These are phyloP conservation scores for Cadophora sp. DNA, from an alignment of 2,329 filamentous ascomycete species.

Conservation along the genomic window DNA sequence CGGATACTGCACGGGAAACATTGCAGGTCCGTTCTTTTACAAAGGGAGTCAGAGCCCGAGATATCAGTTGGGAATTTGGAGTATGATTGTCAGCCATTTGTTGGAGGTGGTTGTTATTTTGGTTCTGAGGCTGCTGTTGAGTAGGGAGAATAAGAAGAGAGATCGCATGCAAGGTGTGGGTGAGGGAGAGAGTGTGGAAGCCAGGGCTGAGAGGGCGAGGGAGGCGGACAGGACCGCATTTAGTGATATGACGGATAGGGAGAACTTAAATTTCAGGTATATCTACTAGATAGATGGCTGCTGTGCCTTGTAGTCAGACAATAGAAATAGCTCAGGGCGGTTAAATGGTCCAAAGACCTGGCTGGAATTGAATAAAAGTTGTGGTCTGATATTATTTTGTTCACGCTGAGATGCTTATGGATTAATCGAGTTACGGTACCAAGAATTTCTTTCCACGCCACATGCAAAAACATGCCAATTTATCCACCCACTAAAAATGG, in stretches of 20 bases:
- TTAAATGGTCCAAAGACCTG: too few species aligned
- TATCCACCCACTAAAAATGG: too few species aligned
- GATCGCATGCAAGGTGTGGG: slow-evolving; percentile 29
- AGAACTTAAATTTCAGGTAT: slow-evolving; percentile 39
- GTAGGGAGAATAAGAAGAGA: slow-evolving; percentile 46
- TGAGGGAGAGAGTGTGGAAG: slow-evolving; percentile 11
- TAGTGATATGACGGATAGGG: slow-evolving; percentile 37
- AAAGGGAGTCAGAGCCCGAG: slow-evolving; percentile 59
- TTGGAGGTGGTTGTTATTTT: slow-evolving; percentile 45
- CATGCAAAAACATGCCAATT: too few species aligned
- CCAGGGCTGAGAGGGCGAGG: slow-evolving; percentile 15
- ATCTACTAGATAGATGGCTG: slow-evolving; percentile 21
- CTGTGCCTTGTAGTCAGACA: not conserved
- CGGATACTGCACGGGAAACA: slow-evolving; percentile 33
- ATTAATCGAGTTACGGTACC: too few species aligned
- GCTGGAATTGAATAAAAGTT: too few species aligned
- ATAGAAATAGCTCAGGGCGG: too few species aligned
- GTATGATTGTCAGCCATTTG: slow-evolving; percentile 50
- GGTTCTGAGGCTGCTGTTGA: slow-evolving; percentile 43
- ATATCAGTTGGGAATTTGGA: slow-evolving; percentile 62
- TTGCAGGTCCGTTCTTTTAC: slow-evolving; percentile 64
- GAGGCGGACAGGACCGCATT: slow-evolving; percentile 30
- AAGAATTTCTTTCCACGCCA: too few species aligned
- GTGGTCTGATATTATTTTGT: too few species aligned
- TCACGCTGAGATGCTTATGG: too few species aligned